A percentile compares a stretch with the other conserved stretches of the same genome.
Evolutionary conservation across 371 early-diverging fungal genomes (phyloP).

Genomic region (Dichotomocladium elegans): DNA sequence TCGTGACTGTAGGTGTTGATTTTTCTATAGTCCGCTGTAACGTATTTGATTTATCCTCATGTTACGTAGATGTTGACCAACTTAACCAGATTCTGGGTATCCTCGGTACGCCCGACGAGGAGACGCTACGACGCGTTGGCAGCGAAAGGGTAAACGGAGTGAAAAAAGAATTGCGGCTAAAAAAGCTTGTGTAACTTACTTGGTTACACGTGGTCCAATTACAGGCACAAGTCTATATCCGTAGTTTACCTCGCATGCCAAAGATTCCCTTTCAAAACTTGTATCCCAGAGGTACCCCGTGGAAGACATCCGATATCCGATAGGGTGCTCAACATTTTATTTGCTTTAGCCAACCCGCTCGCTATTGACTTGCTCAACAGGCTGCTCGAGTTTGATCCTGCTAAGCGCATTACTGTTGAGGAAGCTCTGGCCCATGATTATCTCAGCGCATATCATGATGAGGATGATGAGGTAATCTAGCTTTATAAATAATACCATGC

Average conservation of each 20-base stretch:
- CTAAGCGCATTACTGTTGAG: constrained; percentile 76
- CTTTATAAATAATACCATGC: too few relatives aligned
- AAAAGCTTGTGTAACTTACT: constrained; percentile 2
- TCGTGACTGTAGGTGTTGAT: constrained; percentile 68
- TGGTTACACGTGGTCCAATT: not conserved
- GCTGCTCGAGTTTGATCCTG: constrained; percentile 79
- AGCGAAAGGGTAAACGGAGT: constrained; percentile 62
- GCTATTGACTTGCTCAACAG: constrained; percentile 82
- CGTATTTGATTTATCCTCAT: not conserved
- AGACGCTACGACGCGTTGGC: constrained; percentile 79
- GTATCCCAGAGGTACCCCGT: constrained; percentile 59
- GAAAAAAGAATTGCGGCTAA: too few relatives aligned
- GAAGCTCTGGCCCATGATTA: constrained; percentile 82
- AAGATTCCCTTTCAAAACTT: constrained; percentile 83
- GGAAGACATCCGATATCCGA: not conserved
- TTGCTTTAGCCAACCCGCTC: constrained; percentile 42
- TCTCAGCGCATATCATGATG: constrained; percentile 72
- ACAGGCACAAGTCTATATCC: constrained; percentile 94
- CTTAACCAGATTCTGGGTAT: constrained; percentile 96
- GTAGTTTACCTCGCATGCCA: constrained; percentile 83
- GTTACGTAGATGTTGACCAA: constrained; percentile 86
- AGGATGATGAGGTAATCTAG: constrained; percentile 68
- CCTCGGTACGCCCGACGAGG: constrained; percentile 97
- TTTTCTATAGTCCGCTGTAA: not conserved
- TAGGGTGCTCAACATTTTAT: constrained; percentile 19